Percentiles rank a stretch among this genome's conserved stretches.
phyloP scores from a whole-genome alignment of 331 rosid genomes.

The Erythrophleum ivorense region DNA sequence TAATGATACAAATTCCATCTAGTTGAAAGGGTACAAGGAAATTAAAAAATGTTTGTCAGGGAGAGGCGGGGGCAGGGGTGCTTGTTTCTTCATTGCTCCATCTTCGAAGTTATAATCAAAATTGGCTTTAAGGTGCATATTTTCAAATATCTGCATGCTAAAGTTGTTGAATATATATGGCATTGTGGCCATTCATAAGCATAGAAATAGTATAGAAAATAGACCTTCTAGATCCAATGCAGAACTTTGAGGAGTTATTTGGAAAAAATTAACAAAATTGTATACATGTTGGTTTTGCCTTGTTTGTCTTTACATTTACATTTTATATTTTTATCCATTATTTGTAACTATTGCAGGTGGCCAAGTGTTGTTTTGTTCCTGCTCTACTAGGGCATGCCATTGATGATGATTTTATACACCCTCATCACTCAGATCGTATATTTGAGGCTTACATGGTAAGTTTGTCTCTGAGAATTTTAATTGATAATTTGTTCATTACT shows the following conservation, averaged over 20 bases:
- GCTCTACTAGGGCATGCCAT: constrained; percentile 88
- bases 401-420: constrained; percentile 93
- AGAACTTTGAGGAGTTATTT: not conserved
- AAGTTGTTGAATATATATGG: constrained; percentile 20
- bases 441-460: constrained; percentile 86
- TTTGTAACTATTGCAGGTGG: constrained; percentile 65
- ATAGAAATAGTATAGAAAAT: not conserved
- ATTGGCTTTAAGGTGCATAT: not conserved
- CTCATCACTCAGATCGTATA: constrained; percentile 92
- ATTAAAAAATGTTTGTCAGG: not conserved
- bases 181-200: not conserved
- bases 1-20: constrained; percentile 19
- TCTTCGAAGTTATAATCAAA: not conserved
- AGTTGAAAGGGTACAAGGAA: not conserved
- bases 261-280: not conserved
- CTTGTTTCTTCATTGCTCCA: constrained; percentile 17
- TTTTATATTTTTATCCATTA: not conserved
- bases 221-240: not conserved
- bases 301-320: not conserved
- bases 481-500: not conserved
- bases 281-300: constrained; percentile 22
- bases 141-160: constrained; percentile 22
- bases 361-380: constrained; percentile 93
- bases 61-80: not conserved
- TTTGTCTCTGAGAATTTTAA: constrained; percentile 26